Evolutionary conservation across 495 filamentous ascomycete genomes (phyloP), one percentile per base, ranked within the genome.

Genomic region (Lichina pygmaea): DNA sequence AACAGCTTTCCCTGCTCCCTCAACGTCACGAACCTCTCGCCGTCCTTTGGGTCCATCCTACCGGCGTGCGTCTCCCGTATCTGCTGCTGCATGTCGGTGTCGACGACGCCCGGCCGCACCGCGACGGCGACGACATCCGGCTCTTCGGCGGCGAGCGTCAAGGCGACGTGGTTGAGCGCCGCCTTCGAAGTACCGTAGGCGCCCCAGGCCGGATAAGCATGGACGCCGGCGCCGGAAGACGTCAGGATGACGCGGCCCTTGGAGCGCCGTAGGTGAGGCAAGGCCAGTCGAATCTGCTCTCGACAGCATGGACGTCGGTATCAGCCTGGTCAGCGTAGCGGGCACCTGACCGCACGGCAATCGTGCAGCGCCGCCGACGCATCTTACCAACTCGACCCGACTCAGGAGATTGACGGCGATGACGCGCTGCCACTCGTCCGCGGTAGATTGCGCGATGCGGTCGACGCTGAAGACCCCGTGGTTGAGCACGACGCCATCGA

Each of bases 21-120:
- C 47, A 82, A 66, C 12, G 64, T 55, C 13, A 65, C 63, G 55
- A 93, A 94, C 53, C 70, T 77, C n/a, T 67, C 61, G 47, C 72
- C 70, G 49, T 76, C 68, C 44, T 74, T 65, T 17, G 62, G 59
- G 42, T 75, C 64, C 77, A 95, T 78, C 15, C 59, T 64, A 0
- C 57, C 57, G 33, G 59, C 56, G 52, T 86, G 81, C 44, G 72
- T 65, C 38, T 86, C 77, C 46, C 89, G 66, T 34, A 97, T 66
- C 42, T 77, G 71, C 42, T 70, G 68, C 57, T 94, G 89, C 89
- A 97, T 97, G 38, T 83, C 80, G 2, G 89, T 97, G 55, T 94
- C 80, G 30, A 89, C 74, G 47, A 83, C 76, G 6, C 89, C 89
- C 0, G 89, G 89, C 39, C 78, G 71, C 41, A 97, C 63, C 0